These are phyloP conservation scores for Dioscorea zingiberensis DNA, from an alignment of 106 monocot species.

Conservation along the genomic window DNA sequence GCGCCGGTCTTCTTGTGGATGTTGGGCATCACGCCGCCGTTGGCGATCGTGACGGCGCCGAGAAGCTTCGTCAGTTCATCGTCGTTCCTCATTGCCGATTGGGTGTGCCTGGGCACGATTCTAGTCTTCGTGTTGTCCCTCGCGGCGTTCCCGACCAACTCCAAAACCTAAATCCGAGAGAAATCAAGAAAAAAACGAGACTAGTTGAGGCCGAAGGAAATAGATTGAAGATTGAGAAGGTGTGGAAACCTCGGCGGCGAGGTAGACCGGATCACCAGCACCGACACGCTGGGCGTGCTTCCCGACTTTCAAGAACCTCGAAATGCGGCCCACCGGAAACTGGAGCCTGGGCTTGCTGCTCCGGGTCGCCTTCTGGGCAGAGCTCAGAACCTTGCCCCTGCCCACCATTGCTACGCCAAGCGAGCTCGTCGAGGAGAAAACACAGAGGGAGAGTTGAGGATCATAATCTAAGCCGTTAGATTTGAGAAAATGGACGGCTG, in stretches of 20 bases:
- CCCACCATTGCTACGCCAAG: slow-evolving; percentile 16
- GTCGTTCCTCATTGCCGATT: slow-evolving; percentile 64
- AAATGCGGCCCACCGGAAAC: slow-evolving; percentile 27
- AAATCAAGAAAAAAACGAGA: not conserved
- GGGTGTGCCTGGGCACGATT: slow-evolving; percentile 65
- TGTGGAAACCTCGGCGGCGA: slow-evolving; percentile 33
- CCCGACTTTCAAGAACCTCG: slow-evolving; percentile 23
- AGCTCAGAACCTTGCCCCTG: slow-evolving; percentile 20
- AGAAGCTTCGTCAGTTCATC: slow-evolving; percentile 68
- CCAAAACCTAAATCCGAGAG: slow-evolving; percentile 34
- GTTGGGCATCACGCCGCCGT: slow-evolving; percentile 64
- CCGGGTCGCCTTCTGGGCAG: slow-evolving; percentile 25
- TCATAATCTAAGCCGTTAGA: no score
- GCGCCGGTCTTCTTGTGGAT: slow-evolving; percentile 63
- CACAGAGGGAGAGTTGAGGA: no score
- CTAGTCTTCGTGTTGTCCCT: slow-evolving; percentile 69
- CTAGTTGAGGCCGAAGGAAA: no score
- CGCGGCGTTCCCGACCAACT: slow-evolving; percentile 59
- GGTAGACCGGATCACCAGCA: slow-evolving; percentile 40
- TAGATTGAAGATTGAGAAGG: not conserved
- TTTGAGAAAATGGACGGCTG: no score
- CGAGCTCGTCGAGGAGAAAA: no score
- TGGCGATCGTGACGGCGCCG: slow-evolving; percentile 55
- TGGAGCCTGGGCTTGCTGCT: slow-evolving; percentile 39
- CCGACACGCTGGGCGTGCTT: slow-evolving; percentile 48